These are phyloP conservation scores for Hemisphaericaspora subhashii DNA, from an alignment of 1,139 yeast genomes.

Conservation along the genomic window DNA sequence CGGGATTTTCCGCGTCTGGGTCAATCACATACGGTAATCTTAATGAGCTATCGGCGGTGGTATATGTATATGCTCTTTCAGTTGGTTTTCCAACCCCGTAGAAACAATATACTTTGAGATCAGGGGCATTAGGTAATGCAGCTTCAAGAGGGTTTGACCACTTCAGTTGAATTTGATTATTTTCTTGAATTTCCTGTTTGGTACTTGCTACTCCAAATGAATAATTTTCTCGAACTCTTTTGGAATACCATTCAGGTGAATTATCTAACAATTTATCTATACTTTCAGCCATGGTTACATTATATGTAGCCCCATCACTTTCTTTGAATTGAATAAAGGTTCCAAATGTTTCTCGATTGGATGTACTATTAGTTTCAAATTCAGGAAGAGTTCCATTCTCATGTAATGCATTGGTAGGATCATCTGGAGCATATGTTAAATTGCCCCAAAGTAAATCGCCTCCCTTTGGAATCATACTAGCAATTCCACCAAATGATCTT, in stretches of 20 bases:
- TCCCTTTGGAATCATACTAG: constrained; percentile 96
- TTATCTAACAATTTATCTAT: constrained; percentile 63
- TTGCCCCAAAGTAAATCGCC: constrained; percentile 90
- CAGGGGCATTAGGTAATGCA: constrained; percentile 89
- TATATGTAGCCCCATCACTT: constrained; percentile 21
- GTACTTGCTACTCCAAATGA: constrained; percentile 75
- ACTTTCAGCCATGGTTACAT: constrained; percentile 65
- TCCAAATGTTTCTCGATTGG: constrained; percentile 62
- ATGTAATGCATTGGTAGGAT: constrained; percentile 37
- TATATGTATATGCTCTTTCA: constrained; percentile 86
- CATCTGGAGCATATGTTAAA: constrained; percentile 60
- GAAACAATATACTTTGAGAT: constrained; percentile 82
- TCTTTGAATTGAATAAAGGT: constrained; percentile 69
- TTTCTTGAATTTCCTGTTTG: constrained; percentile 54
- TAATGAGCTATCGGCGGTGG: constrained; percentile 54
- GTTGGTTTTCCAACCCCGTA: constrained; percentile 97
- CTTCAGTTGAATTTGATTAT: constrained; percentile 68
- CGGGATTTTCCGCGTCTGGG: constrained; percentile 56
- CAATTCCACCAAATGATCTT: constrained; percentile 87
- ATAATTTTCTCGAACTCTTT: constrained; percentile 66
- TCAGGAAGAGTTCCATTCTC: constrained; percentile 17
- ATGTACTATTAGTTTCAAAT: constrained; percentile 21
- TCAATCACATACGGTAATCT: constrained; percentile 71
- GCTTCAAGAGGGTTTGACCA: constrained; percentile 96
- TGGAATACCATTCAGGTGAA: constrained; percentile 75